Evolutionary conservation across 2,329 filamentous ascomycete genomes (phyloP), one percentile per base, ranked within the genome.

Genomic region (Sordariomycetes sp.): DNA sequence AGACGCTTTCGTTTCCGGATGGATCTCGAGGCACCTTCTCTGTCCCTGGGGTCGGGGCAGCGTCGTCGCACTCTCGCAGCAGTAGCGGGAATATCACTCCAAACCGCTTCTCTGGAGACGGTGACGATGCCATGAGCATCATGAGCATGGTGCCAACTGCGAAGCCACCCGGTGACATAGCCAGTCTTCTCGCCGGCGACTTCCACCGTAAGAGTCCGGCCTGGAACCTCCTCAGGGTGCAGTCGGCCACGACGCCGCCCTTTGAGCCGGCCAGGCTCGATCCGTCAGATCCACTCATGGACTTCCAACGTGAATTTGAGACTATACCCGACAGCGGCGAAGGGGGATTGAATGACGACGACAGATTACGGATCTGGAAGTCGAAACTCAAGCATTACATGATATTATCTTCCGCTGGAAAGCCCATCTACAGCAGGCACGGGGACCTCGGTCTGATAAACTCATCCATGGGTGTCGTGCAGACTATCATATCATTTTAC

Each of bases 401-500:
- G 71, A 95, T 99, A 64, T 76, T 99, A 1, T 97, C 94, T 2
- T 92, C 90, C 15, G 92, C 95, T 10, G 94, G 94, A 22, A 99
- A 99, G 69, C 95, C 94, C 12, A 95, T 99, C 54, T 99, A 92
- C 77, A 97, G 90, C 65, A 82, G 95, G 54, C 92, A 99, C 67
- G 94, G 95, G 48, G 90, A 96, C 63, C 80, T 95, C 62, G 84
- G 86, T 57, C 75, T 97, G 51, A 90, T 97, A 67, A 96, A 95
- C 64, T 87, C 88, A 55, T 96, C 94, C 64, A 92, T 97, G 68
- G 94, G 94, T 48, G 86, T 99, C 20, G 86, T 96, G 1, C 94
- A 97, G 68, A 99, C 94, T 51, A 92, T 99, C 64, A 96, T 99
- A 61, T 97, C 94, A 1, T 96, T 96, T 68, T 97, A 95, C 66